These are phyloP conservation scores for Nakazawaea sp. DNA, from an alignment of 805 yeast species.

Conservation along the genomic window DNA sequence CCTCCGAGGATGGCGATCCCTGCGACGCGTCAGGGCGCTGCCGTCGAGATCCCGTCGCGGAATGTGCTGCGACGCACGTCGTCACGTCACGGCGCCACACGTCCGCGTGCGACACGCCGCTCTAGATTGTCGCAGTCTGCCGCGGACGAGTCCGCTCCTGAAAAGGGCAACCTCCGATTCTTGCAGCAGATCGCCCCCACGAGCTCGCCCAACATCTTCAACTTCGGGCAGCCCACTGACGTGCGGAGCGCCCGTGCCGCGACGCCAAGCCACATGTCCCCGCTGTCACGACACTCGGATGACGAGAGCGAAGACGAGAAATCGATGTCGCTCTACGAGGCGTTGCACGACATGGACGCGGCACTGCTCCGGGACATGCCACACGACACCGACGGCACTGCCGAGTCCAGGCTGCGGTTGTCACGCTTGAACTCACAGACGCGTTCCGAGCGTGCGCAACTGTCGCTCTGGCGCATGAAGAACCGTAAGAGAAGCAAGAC, in stretches of 20 bases:
- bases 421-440: slow-evolving; percentile 37
- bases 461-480: slow-evolving; percentile 54
- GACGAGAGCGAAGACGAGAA: slow-evolving; percentile 55
- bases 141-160: background rate
- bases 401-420: slow-evolving; percentile 22
- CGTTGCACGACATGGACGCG: slow-evolving; percentile 27
- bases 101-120: slow-evolving; percentile 20
- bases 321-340: slow-evolving; percentile 60
- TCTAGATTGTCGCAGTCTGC: slow-evolving; percentile 11
- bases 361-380: background rate
- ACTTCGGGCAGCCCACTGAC: background rate
- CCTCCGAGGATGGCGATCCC: slow-evolving; percentile 78
- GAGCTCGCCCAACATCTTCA: slow-evolving; percentile 9
- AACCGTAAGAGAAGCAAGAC: slow-evolving; percentile 49
- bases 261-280: background rate
- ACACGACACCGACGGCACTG: no score
- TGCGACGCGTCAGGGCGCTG: slow-evolving; percentile 71
- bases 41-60: slow-evolving; percentile 59
- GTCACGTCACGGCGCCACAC: slow-evolving; percentile 5
- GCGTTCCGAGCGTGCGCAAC: slow-evolving; percentile 52
- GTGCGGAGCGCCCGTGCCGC: background rate
- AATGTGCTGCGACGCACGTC: background rate
- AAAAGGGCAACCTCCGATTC: slow-evolving; percentile 1
- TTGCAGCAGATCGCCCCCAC: slow-evolving; percentile 7
- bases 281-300: slow-evolving; percentile 17